Conservation (phyloP, 2,329 filamentous ascomycete genomes). For the Berkeleyomyces rouxiae region DNA sequence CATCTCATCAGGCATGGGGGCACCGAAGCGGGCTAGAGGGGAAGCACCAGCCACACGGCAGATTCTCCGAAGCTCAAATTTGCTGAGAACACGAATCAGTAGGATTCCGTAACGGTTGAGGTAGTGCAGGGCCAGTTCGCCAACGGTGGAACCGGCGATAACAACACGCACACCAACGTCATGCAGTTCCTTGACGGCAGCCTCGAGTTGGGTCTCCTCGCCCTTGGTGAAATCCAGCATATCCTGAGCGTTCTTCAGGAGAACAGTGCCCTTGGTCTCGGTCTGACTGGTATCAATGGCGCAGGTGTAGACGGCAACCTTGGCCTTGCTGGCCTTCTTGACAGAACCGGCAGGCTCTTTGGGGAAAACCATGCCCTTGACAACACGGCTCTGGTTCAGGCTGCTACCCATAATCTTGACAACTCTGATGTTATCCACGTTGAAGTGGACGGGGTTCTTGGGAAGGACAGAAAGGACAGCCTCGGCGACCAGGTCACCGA, state of each 20-base stretch:
- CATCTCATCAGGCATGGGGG: constrained; percentile 99
- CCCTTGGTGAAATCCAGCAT: constrained; percentile 98
- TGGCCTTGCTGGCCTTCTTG: constrained; percentile 84
- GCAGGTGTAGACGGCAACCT: constrained; percentile 94
- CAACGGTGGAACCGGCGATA: constrained; percentile 81
- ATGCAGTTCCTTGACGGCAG: constrained; percentile 83
- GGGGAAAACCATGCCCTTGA: constrained; percentile 97
- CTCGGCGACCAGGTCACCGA: constrained; percentile 77
- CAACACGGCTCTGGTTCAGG: constrained; percentile 81
- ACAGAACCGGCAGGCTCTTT: constrained; percentile 82
- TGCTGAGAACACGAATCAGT: constrained; percentile 91
- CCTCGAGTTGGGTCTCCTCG: constrained; percentile 83
- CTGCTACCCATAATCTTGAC: constrained; percentile 99
- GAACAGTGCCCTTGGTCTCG: constrained; percentile 95
- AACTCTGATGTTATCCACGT: constrained; percentile 95
- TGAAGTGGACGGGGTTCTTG: constrained; percentile 92
- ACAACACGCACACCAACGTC: constrained; percentile 87
- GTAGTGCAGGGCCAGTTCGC: constrained; percentile 92
- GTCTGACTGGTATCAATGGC: constrained; percentile 91
- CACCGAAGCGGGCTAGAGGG: constrained; percentile 84
- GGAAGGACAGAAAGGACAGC: constrained; percentile 74
- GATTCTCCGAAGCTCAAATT: constrained; percentile 87
- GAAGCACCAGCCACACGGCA: constrained; percentile 95
- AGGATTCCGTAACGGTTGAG: constrained; percentile 94
- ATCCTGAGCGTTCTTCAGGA: constrained; percentile 93